Base-by-base conservation (phyloP, 108 stramenopile species). In the Epipyxis sp. region DNA sequence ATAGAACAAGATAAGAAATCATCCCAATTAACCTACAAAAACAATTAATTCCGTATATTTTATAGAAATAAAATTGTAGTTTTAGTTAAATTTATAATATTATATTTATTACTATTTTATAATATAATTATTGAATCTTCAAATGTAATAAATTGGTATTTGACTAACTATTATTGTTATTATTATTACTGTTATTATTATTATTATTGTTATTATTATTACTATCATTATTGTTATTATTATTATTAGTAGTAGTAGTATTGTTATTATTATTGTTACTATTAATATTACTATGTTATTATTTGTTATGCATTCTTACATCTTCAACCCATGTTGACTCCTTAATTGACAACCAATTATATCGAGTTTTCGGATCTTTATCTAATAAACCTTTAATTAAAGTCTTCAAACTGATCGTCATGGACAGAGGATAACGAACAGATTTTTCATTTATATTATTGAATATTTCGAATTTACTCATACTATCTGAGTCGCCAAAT, bases 401-500 rank as follows among this genome's bases (percentile, higher is more conserved):
- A 10, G 27, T 10, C 34, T 65, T 65, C 13, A 65, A 10, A 13
- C 6, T 13, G 10, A 35, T 10, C 20, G 34, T 13, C 61, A 65
- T 65, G 6, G 10, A 32, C 6, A 74, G 27, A 6, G 71, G 71
- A 35, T 13, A 74, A 27, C 25, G 44, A 57, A 39, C 13, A 10
- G 44, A 27, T 42, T 74, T 74, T 25, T 57, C 71, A 35, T 13
- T 74, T 10, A 74, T 74, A 42, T 74, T 74, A 42, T 74, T 74
- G 25, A 74, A 74, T 10, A 74, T 57, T 42, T 74, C 71, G 34
- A 74, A 74, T 42, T 74, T 74, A 42, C 10, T 42, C 71, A 74
- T 34, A 74, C 6, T 6, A 57, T 74, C 71, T 43, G 13, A 13
- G 25, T 74, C 71, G 16, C 71, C 71, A 74, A 74, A 74, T 10